Evolutionary conservation across 2,329 filamentous ascomycete genomes (phyloP), one percentile per base, ranked within the genome.

Genomic region (Alternaria brassicicola): DNA sequence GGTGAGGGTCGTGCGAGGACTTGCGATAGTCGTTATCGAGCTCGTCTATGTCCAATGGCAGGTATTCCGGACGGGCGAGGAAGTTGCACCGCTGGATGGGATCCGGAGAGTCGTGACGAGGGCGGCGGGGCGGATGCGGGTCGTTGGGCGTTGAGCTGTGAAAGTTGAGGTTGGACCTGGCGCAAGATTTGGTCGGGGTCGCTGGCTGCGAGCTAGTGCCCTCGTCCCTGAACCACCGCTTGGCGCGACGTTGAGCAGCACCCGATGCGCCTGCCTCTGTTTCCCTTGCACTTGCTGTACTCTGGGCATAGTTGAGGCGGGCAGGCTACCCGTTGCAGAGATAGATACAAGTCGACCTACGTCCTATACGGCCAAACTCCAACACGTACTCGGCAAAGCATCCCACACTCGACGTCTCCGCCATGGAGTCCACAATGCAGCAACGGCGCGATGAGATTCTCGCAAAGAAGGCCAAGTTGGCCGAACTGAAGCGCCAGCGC

Each of bases 381-480:
- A 15, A 26, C 47, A 49, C 17, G n/a, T 33, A 46, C 17, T 10
- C 46, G 15, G 26, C 46, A 45, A 42, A 33, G 33, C 39, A 49
- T 55, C 42, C 49, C 59, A 28, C 53, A n/a, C 41, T 41, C 51
- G 33, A 45, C 52, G 45, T 46, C 57, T 54, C 42, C 59, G 43
- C 62, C 50, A 75, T 75, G 74, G 74, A 76, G 52, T 68, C 71
- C 13, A 89, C 89, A 84, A 87, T 89, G 81, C 89, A 88, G 77
- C 82, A 93, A 84, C 90, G 93, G 71, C 90, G 92, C 82, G 93
- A 97, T 83, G 95, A 99, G 83, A 97, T 99, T 69, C 83, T 95
- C 70, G 93, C 93, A 68, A 99, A 99, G 82, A 94, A 92, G 83
- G 94, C 93, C 63, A 97, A 95, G 84, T 92, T 99, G 71, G 93